Conservation (phyloP, 768 basidiomycete species). For the Mycena rebaudengoi region DNA sequence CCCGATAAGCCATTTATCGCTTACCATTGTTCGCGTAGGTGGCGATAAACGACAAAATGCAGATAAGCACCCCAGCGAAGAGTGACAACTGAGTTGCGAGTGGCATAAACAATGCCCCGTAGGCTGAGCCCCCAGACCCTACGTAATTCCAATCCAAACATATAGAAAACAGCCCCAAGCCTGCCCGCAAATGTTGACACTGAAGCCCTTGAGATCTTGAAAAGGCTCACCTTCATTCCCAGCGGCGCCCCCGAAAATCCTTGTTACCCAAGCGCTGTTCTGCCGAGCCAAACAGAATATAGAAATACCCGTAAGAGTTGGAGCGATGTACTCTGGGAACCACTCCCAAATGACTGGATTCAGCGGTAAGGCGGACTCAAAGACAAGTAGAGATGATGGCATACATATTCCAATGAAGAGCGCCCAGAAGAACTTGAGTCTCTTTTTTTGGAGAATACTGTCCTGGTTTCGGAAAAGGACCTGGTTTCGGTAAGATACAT, state of each 20-base stretch:
- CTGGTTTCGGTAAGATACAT: background rate
- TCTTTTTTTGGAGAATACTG: constrained; percentile 55
- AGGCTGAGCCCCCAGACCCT: constrained; percentile 53
- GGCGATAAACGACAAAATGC: constrained; percentile 57
- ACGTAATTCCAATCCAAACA: constrained; percentile 66
- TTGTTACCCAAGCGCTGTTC: constrained; percentile 57
- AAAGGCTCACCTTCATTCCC: constrained; percentile 59
- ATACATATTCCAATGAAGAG: constrained; percentile 61
- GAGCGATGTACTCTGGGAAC: constrained; percentile 49
- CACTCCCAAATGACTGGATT: constrained; percentile 66
- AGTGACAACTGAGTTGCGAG: constrained; percentile 61
- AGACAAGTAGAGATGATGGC: too few relatives aligned
- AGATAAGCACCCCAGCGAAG: constrained; percentile 58
- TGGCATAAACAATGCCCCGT: constrained; percentile 60
- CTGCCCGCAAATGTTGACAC: too few relatives aligned
- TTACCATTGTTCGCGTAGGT: constrained; percentile 51
- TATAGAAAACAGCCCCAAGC: constrained; percentile 62
- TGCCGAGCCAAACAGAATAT: constrained; percentile 64
- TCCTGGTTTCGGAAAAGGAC: constrained; percentile 56
- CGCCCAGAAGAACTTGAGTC: constrained; percentile 65
- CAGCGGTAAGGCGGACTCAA: too few relatives aligned
- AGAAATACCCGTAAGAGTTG: constrained; percentile 66
- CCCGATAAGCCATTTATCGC: background rate
- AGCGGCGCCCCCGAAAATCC: constrained; percentile 68
- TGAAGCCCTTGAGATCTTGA: too few relatives aligned